Percentiles rank a stretch among this genome's conserved stretches.
Evolutionary conservation across 768 basidiomycete genomes (phyloP).

Genomic region (Russula brevipes): DNA sequence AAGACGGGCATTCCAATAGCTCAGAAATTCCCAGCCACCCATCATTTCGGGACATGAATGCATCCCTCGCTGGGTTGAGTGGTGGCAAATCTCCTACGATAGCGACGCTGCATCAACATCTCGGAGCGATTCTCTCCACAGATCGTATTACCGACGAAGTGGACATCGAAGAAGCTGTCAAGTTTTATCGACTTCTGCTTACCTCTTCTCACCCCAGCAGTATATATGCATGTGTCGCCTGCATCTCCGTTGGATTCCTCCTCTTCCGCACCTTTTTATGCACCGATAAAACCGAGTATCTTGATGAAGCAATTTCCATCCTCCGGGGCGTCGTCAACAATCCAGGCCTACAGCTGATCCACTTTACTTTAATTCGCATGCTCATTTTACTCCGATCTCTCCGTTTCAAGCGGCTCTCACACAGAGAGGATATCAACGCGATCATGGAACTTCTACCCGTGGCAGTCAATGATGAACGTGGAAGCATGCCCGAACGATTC

Average conservation of each 20-base stretch:
- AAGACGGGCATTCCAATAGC: neutral
- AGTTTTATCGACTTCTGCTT: neutral
- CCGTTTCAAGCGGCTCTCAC: neutral
- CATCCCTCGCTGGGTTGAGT: neutral
- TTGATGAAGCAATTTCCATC: neutral
- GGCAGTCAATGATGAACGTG: neutral
- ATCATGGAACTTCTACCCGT: neutral
- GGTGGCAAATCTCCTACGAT: neutral
- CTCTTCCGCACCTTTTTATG: neutral
- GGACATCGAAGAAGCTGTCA: neutral
- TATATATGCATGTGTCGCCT: neutral
- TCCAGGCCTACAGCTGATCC: neutral
- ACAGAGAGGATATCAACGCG: neutral
- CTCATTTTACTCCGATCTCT: neutral
- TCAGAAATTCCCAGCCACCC: neutral
- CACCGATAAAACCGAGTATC: neutral
- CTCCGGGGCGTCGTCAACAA: neutral
- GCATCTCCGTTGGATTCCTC: neutral
- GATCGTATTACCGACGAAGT: neutral
- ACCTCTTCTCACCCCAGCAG: neutral
- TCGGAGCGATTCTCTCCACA: neutral
- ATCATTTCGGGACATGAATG: neutral
- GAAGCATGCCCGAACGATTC: neutral
- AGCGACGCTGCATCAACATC: neutral
- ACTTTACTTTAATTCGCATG: neutral